Evolutionary conservation across 805 yeast genomes (phyloP), one percentile per base, ranked within the genome.

Genomic region (Candida nemodendra): DNA sequence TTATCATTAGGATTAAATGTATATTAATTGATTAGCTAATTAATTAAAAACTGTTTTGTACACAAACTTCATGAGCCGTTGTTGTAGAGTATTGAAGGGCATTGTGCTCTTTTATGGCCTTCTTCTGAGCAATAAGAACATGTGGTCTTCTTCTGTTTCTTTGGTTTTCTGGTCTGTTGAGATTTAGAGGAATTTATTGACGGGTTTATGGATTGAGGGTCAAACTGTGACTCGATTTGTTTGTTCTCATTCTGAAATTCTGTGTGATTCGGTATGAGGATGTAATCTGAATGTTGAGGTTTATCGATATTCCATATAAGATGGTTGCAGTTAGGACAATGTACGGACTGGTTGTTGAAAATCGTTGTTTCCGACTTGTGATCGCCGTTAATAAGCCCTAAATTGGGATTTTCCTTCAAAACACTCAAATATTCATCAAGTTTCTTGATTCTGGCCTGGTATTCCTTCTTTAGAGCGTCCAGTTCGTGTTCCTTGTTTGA

Each of bases 401-500:
- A 18, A 9, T 39, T 43, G 12, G 54, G 38, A 4, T 25, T 16
- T 4, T 27, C 31, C 22, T 51, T 54, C 6, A 60, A 32, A 15
- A 36, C 34, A 4, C 23, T 21, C 5, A 58, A 36, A 24, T 56
- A 54, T 8, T 34, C 37, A 19, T 58, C 56, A 11, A 61, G 32
- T 8, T 35, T 23, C 7, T 14, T 31, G 16, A 58, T 23, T 17
- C 50, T 52, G 2, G 41, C 40, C 5, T 39, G 34, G 24, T 57
- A 61, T n/a, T 45, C 39, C 13, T 38, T 30, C 27, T 57, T 53
- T 23, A 52, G 45, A 3, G 34, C 41, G 18, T 65, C 71, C 16
- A 72, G 50, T 42, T 72, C 72, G 28, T 54, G 56, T 22, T 67
- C 65, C 47, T 70, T 71, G 27, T 54, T 50, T 5, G 52, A 47